Percentiles rank a stretch among this genome's conserved stretches.
Conservation (phyloP, 768 basidiomycete genomes). For the Pleurotus citrinopileatus region DNA sequence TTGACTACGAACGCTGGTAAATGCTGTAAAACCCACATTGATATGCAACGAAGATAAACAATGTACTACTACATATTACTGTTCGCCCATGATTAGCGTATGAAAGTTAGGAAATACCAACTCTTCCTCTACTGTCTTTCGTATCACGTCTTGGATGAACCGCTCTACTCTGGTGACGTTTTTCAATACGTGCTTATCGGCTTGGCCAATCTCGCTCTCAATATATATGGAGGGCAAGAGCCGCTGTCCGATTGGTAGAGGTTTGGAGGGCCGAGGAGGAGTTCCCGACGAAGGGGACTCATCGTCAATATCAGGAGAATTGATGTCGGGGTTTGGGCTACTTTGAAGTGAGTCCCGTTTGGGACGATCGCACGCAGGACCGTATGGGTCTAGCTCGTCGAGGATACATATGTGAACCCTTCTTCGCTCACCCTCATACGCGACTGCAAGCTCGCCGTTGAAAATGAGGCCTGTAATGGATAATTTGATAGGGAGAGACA, state of each 20-base stretch:
- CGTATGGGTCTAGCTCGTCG: constrained; percentile 85
- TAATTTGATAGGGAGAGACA: constrained; percentile 94
- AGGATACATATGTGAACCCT: constrained; percentile 87
- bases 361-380: constrained; percentile 55
- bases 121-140: constrained; percentile 94
- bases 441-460: constrained; percentile 83
- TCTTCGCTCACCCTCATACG: constrained; percentile 81
- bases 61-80: constrained; percentile 9
- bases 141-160: constrained; percentile 93
- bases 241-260: constrained; percentile 76
- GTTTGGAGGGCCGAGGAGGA: constrained; percentile 52
- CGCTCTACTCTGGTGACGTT: constrained; percentile 94
- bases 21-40: not conserved
- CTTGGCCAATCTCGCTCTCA: constrained; percentile 95
- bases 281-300: constrained; percentile 35
- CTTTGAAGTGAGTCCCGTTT: constrained; percentile 48
- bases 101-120: constrained; percentile 96
- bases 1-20: constrained; percentile 60
- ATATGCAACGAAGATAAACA: not conserved
- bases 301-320: constrained; percentile 61
- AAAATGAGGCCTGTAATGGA: constrained; percentile 89
- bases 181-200: constrained; percentile 92
- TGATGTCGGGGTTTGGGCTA: constrained; percentile 23
- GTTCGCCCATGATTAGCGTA: constrained; percentile 59
- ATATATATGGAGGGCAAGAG: constrained; percentile 85